These are phyloP conservation scores for Phytophthora agathidicida DNA, from an alignment of 352 stramenopile species.

Conservation along the genomic window DNA sequence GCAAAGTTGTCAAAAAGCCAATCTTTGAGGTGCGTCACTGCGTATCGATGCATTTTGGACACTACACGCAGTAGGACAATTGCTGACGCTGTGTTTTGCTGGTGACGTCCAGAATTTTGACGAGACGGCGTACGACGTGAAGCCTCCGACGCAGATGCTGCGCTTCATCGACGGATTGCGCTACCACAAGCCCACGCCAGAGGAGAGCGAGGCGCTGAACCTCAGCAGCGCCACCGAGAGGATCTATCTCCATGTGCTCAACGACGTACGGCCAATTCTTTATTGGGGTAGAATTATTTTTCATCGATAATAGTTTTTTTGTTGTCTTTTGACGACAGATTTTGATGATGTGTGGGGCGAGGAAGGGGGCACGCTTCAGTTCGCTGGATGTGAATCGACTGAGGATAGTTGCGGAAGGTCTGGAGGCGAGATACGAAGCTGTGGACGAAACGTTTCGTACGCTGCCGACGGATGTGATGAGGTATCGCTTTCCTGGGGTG, in stretches of 20 bases:
- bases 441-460: slow-evolving; percentile 61
- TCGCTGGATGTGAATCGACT: slow-evolving; percentile 75
- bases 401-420: slow-evolving; percentile 48
- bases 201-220: slow-evolving; percentile 73
- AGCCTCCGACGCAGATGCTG: slow-evolving; percentile 80
- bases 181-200: slow-evolving; percentile 84
- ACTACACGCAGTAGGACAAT: no score
- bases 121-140: slow-evolving; percentile 69
- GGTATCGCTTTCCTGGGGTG: slow-evolving; percentile 61
- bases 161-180: slow-evolving; percentile 81
- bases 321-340: slow-evolving; percentile 44
- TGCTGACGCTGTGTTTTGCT: background rate
- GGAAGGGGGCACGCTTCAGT: slow-evolving; percentile 82
- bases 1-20: slow-evolving; percentile 71
- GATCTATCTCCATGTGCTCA: slow-evolving; percentile 75
- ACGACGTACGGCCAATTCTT: slow-evolving; percentile 69
- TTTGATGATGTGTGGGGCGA: slow-evolving; percentile 71
- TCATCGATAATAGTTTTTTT: background rate
- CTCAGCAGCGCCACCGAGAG: slow-evolving; percentile 75
- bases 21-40: slow-evolving; percentile 77
- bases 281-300: no score
- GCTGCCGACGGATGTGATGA: slow-evolving; percentile 65
- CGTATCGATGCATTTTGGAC: background rate
- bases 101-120: slow-evolving; percentile 76
- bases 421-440: slow-evolving; percentile 55